Evolutionary conservation across 208 protist species (phyloP).

Genomic region (Zelonia costaricensis): DNA sequence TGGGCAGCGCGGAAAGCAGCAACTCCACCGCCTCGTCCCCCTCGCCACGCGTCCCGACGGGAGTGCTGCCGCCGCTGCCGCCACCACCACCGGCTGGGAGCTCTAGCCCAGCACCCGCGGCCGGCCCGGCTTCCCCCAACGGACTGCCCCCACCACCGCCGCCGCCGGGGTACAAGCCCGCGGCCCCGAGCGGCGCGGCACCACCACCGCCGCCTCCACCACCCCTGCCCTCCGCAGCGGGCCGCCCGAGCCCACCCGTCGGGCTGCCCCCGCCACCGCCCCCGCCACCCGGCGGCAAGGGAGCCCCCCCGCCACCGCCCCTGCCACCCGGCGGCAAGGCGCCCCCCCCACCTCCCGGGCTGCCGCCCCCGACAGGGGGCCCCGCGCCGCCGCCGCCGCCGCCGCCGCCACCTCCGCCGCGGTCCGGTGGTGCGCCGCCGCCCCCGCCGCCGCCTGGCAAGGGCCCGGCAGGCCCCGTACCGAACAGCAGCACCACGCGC

Average conservation of each 20-base stretch:
- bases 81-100: not conserved
- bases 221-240: conserved; percentile 7
- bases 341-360: conserved; percentile 20
- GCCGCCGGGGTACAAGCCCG: conserved; percentile 3
- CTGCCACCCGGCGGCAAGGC: not conserved
- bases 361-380: conserved; percentile 18
- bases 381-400: conserved; percentile 30
- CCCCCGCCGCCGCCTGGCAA: conserved; percentile 26
- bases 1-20: not conserved
- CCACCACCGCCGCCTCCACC: conserved; percentile 12
- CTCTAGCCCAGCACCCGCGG: not conserved
- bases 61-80: conserved; percentile 9
- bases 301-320: conserved; percentile 20
- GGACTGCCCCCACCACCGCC: conserved; percentile 26
- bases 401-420: conserved; percentile 33
- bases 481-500: conserved; percentile 37
- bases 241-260: conserved; percentile 9
- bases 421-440: conserved; percentile 9
- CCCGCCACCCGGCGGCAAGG: conserved; percentile 5
- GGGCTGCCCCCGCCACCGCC: conserved; percentile 34
- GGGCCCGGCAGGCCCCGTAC: not conserved
- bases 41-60: not conserved
- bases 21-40: not conserved
- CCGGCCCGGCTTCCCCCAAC: not conserved
- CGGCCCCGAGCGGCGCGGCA: not conserved